Evolutionary conservation across 371 early-diverging fungal genomes (phyloP).

Genomic region (Paramicrosporidium saccamoebae): DNA sequence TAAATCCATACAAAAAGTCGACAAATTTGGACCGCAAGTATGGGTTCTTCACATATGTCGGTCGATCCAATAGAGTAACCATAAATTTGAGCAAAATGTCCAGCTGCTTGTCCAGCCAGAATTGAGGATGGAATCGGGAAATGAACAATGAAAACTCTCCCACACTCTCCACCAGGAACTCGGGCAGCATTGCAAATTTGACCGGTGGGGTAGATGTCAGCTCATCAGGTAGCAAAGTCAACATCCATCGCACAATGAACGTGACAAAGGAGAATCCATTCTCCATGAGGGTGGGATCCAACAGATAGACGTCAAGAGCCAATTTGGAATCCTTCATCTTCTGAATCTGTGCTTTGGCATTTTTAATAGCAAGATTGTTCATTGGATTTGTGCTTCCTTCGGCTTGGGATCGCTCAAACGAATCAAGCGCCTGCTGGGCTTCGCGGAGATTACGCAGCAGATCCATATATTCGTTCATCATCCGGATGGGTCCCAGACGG

Average conservation of each 20-base stretch:
- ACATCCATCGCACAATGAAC: conserved; percentile 38
- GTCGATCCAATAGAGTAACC: conserved; percentile 34
- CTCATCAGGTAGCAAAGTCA: conserved; percentile 14
- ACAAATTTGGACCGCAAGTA: conserved; percentile 70
- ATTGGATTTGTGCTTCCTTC: conserved; percentile 9
- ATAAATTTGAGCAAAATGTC: conserved; percentile 25
- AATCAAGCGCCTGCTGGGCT: conserved; percentile 10
- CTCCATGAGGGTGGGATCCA: conserved; percentile 22
- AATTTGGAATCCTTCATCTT: conserved; percentile 19
- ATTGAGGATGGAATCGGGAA: conserved; percentile 10
- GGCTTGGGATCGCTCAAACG: conserved; percentile 8
- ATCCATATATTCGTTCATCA: conserved; percentile 20
- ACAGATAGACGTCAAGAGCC: conserved; percentile 30
- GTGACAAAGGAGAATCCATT: conserved; percentile 14
- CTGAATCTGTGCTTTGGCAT: conserved; percentile 15
- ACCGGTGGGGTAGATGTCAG: conserved; percentile 9
- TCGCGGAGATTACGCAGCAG: conserved; percentile 25
- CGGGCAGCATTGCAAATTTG: conserved; percentile 44
- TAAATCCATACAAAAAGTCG: conserved; percentile 19
- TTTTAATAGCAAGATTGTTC: conserved; percentile 13
- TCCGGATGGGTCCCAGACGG: conserved; percentile 43
- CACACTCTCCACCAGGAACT: conserved; percentile 66
- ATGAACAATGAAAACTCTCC: conserved; percentile 26
- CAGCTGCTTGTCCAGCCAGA: conserved; percentile 4
- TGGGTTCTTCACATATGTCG: conserved; percentile 56